Percentiles rank a stretch among this genome's conserved stretches.
phyloP scores from a whole-genome alignment of 768 basidiomycete genomes.

The Russula emetica region DNA sequence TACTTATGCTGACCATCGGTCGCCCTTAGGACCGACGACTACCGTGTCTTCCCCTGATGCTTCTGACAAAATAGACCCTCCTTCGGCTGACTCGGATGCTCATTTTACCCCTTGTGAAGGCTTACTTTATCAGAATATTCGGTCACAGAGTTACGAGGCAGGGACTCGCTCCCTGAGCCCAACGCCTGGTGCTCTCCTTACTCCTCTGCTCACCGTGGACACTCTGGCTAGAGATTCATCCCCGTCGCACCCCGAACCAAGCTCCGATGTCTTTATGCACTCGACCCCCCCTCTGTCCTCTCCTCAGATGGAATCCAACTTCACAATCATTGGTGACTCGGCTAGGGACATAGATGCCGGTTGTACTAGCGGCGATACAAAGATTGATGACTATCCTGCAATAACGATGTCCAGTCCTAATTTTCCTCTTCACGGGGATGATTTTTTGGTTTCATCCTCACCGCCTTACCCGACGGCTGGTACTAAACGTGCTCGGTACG shows the following conservation, averaged over 20 bases:
- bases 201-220: background rate
- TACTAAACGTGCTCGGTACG: background rate
- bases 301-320: conserved; percentile 10
- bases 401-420: conserved; percentile 18
- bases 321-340: background rate
- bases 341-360: background rate
- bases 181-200: background rate
- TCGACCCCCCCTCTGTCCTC: conserved; percentile 15
- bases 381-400: background rate
- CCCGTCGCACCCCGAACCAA: background rate
- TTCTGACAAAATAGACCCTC: background rate
- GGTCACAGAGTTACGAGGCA: background rate
- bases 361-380: background rate
- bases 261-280: background rate
- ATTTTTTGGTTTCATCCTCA: background rate
- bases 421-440: background rate
- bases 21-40: background rate
- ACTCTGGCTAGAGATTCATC: background rate
- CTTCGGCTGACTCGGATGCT: background rate
- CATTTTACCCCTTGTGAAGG: background rate
- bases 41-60: conserved; percentile 1
- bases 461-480: background rate
- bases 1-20: background rate
- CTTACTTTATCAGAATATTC: background rate
- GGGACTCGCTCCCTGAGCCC: background rate